A percentile compares a stretch with the other conserved stretches of the same genome.
Evolutionary conservation across 1,284 basidiomycete genomes (phyloP).

Genomic region (Marasmius oreades): DNA sequence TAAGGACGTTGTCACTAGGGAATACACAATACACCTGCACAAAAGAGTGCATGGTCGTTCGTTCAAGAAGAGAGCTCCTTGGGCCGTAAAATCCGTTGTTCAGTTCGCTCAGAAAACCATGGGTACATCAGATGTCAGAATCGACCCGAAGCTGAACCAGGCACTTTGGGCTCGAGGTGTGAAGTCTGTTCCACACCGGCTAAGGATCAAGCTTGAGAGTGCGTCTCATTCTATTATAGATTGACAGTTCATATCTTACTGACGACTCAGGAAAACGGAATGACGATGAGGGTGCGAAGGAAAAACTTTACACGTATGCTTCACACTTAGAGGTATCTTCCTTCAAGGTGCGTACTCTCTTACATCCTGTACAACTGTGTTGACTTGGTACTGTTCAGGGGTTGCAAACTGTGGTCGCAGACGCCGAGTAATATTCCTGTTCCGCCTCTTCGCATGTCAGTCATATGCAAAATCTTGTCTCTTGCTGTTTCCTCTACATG

Average conservation of each 20-base stretch:
- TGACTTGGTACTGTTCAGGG: constrained; percentile 43
- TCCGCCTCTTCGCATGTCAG: neutral
- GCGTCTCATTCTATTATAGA: constrained; percentile 39
- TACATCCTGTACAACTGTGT: neutral
- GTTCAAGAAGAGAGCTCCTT: constrained; percentile 94
- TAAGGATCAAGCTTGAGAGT: constrained; percentile 92
- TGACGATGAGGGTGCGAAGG: constrained; percentile 95
- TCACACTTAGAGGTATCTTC: constrained; percentile 74
- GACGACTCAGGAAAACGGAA: constrained; percentile 71
- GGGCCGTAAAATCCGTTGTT: constrained; percentile 89
- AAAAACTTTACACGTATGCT: constrained; percentile 94
- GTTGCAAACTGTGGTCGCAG: constrained; percentile 78
- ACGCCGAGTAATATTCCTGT: constrained; percentile 55
- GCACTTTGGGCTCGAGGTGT: constrained; percentile 87
- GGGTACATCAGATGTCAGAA: constrained; percentile 89
- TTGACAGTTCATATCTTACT: neutral
- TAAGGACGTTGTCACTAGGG: constrained; percentile 93
- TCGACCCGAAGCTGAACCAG: constrained; percentile 94
- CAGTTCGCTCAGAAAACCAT: constrained; percentile 89
- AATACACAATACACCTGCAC: constrained; percentile 96
- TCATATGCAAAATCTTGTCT: neutral
- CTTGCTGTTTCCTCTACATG: neutral
- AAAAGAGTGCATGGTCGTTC: constrained; percentile 87
- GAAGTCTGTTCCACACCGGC: constrained; percentile 86
- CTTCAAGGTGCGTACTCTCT: constrained; percentile 72